Evolutionary conservation across 352 stramenopile genomes (phyloP).

Genomic region (Globisporangium echinulatum): DNA sequence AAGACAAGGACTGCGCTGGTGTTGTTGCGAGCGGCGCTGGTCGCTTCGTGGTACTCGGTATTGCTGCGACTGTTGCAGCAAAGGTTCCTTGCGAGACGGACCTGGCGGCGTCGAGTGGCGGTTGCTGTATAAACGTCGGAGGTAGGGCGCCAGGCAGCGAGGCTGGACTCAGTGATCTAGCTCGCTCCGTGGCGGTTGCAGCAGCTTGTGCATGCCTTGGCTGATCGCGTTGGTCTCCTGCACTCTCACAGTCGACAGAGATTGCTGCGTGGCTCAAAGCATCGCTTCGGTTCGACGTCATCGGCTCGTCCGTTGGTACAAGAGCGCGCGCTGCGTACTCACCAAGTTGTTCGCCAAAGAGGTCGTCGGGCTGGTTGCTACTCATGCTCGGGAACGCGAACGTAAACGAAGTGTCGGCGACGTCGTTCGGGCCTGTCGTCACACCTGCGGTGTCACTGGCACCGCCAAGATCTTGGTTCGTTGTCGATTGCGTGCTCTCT

Average conservation of each 20-base stretch:
- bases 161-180: neutral
- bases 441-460: slow-evolving; percentile 11
- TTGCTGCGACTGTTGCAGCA: neutral
- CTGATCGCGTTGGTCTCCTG: too few species aligned
- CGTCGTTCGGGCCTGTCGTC: slow-evolving; percentile 3
- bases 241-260: too few species aligned
- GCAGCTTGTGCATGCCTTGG: too few species aligned
- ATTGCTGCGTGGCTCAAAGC: neutral
- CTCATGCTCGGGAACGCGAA: slow-evolving; percentile 18
- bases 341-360: neutral
- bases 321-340: neutral
- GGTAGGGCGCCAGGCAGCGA: too few species aligned
- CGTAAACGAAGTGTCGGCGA: slow-evolving; percentile 17
- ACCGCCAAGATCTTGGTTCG: neutral
- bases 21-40: neutral
- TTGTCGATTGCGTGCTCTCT: too few species aligned
- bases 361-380: slow-evolving; percentile 1
- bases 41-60: neutral
- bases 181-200: neutral
- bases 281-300: neutral
- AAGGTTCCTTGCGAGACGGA: too few species aligned
- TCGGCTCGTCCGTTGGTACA: neutral
- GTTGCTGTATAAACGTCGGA: neutral
- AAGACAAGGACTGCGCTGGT: slow-evolving; percentile 50
- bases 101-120: neutral